A percentile compares a stretch with the other conserved stretches of the same genome.
Conservation (phyloP, 176 grass and related monocot genomes). For the Musa itinerans region DNA sequence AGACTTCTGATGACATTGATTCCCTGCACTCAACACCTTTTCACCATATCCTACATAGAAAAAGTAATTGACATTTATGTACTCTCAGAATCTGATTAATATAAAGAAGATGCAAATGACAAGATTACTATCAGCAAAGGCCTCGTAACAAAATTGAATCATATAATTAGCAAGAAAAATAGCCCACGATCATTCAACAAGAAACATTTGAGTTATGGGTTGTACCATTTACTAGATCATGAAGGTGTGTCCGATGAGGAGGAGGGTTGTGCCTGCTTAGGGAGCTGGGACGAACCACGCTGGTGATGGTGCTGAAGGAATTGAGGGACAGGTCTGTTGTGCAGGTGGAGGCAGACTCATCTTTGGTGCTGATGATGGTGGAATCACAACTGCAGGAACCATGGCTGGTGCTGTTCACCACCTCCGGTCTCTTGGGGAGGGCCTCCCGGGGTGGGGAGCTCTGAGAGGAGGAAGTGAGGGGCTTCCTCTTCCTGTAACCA, state of each 20-base stretch:
- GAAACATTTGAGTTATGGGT: background rate
- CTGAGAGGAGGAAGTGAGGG: background rate
- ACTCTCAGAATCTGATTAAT: background rate
- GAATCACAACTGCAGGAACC: constrained; percentile 22
- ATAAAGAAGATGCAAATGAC: background rate
- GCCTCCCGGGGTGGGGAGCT: background rate
- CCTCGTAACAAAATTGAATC: background rate
- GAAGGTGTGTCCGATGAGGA: background rate
- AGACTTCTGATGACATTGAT: background rate
- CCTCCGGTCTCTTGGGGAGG: background rate
- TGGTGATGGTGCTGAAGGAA: background rate
- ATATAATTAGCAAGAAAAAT: background rate
- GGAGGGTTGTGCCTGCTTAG: background rate
- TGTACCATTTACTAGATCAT: constrained; percentile 3
- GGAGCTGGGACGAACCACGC: background rate
- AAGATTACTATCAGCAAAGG: background rate
- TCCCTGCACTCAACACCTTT: constrained; percentile 1
- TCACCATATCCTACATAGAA: constrained; percentile 1
- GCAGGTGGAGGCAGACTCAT: constrained; percentile 21
- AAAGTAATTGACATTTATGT: too few species aligned
- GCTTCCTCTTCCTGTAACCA: constrained; percentile 7
- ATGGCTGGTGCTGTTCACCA: background rate
- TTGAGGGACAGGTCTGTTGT: constrained; percentile 11
- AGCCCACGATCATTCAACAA: background rate
- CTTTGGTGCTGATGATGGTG: background rate